A percentile compares a stretch with the other conserved stretches of the same genome.
These are phyloP conservation scores for Nannochloris sp. DNA, from an alignment of 139 green algal genomes.

Conservation along the genomic window DNA sequence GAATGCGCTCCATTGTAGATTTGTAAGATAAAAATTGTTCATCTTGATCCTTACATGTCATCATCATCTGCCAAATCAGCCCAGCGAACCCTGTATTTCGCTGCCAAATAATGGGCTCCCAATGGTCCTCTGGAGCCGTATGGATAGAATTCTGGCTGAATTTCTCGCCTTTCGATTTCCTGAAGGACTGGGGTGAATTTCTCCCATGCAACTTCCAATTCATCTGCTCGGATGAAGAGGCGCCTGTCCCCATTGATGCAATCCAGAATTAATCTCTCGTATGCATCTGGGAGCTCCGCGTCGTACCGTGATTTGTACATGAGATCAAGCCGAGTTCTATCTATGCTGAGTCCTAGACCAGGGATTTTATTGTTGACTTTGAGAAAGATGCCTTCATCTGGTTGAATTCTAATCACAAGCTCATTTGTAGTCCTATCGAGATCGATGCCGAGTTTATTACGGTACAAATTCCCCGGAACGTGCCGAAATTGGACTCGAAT, in stretches of 20 bases:
- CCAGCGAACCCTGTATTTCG: conserved; percentile 93
- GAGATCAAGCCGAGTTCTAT: conserved; percentile 87
- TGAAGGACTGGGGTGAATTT: conserved; percentile 93
- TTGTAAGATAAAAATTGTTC: not conserved
- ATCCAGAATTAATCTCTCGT: conserved; percentile 97
- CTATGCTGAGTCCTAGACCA: conserved; percentile 87
- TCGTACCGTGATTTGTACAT: conserved; percentile 63
- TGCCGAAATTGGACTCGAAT: conserved; percentile 96
- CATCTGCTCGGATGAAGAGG: conserved; percentile 89
- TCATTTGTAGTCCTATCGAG: conserved; percentile 86
- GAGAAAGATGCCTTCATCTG: conserved; percentile 96
- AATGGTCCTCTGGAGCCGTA: conserved; percentile 93
- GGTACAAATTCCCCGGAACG: conserved; percentile 89
- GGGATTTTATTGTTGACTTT: conserved; percentile 99
- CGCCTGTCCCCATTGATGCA: conserved; percentile 87
- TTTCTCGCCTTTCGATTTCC: conserved; percentile 48
- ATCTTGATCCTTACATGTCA: not conserved
- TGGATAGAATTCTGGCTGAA: conserved; percentile 92
- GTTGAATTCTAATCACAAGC: conserved; percentile 98
- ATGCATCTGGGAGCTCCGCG: conserved; percentile 68
- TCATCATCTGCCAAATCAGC: conserved; percentile 56
- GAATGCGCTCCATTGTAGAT: conserved; percentile 8
- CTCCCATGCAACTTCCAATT: conserved; percentile 90
- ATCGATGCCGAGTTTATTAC: conserved; percentile 62
- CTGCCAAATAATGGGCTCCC: conserved; percentile 93